phyloP scores from a whole-genome alignment of 2,329 filamentous ascomycete species.

The Botrytis fabae region DNA sequence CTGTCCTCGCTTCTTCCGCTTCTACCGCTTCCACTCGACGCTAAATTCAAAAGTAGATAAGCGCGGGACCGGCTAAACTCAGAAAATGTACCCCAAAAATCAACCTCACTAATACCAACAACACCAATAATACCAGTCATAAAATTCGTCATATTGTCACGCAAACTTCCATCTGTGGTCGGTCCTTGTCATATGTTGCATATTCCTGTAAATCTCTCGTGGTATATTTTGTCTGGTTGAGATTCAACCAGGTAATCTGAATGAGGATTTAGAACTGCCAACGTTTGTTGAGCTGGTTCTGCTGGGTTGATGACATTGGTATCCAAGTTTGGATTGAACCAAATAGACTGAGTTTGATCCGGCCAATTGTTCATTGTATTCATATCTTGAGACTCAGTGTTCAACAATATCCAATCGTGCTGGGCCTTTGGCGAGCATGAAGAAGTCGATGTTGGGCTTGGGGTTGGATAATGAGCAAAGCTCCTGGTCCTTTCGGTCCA shows the following conservation, averaged over 20 bases:
- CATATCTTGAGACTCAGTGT: neutral
- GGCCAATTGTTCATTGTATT: constrained; percentile 10
- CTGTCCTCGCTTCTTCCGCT: neutral
- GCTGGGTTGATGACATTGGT: neutral
- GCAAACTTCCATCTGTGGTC: neutral
- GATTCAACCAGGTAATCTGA: neutral
- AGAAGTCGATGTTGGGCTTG: constrained; percentile 17
- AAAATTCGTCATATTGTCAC: neutral
- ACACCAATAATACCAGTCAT: neutral
- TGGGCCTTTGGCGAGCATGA: neutral
- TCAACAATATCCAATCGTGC: constrained; percentile 1
- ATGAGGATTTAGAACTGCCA: neutral
- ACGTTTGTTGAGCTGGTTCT: constrained; percentile 8
- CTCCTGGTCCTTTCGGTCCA: neutral
- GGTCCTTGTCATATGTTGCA: neutral
- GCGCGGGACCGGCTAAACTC: neutral
- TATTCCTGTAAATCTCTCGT: neutral
- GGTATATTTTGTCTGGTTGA: neutral
- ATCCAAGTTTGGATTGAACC: neutral
- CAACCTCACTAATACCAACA: neutral
- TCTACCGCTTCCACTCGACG: neutral
- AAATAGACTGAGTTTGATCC: neutral
- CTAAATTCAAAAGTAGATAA: neutral
- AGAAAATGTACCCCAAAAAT: neutral
- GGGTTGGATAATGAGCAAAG: neutral